These are phyloP conservation scores for Fusarium pilosicola DNA, from an alignment of 2,329 filamentous ascomycete genomes.

Conservation along the genomic window DNA sequence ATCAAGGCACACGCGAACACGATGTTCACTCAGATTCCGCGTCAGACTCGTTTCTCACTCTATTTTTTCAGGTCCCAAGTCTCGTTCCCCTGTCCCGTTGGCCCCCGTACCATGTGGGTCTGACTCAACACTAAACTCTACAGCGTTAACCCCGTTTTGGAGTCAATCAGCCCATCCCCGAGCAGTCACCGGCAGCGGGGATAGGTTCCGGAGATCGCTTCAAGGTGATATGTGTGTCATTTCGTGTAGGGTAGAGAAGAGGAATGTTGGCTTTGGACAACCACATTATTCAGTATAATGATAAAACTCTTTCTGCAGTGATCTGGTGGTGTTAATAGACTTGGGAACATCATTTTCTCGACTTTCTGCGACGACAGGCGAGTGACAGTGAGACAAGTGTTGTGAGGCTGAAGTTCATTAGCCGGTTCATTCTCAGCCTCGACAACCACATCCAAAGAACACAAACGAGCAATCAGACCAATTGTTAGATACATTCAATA, in stretches of 20 bases:
- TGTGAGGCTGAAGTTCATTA: background rate
- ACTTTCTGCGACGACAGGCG: background rate
- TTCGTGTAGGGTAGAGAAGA: conserved; percentile 23
- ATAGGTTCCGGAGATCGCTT: conserved; percentile 30
- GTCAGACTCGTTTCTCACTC: conserved; percentile 15
- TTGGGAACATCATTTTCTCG: background rate
- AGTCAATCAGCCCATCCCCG: conserved; percentile 18
- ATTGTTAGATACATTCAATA: no score
- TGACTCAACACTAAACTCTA: conserved; percentile 7
- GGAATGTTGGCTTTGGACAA: background rate
- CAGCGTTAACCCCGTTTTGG: conserved; percentile 21
- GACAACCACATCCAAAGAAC: background rate
- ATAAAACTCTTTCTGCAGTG: background rate
- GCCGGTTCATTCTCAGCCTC: background rate
- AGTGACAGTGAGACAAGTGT: background rate
- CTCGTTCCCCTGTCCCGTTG: conserved; percentile 34
- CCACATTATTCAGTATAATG: background rate
- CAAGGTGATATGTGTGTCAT: background rate
- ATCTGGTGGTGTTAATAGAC: background rate
- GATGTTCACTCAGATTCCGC: conserved; percentile 16
- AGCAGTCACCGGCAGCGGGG: conserved; percentile 27
- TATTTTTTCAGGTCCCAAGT: conserved; percentile 27
- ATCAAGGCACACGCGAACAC: conserved; percentile 27
- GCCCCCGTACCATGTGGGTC: conserved; percentile 35
- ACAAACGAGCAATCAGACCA: background rate